Conservation (phyloP, 2,329 filamentous ascomycete species). For the Fusarium metavorans region DNA sequence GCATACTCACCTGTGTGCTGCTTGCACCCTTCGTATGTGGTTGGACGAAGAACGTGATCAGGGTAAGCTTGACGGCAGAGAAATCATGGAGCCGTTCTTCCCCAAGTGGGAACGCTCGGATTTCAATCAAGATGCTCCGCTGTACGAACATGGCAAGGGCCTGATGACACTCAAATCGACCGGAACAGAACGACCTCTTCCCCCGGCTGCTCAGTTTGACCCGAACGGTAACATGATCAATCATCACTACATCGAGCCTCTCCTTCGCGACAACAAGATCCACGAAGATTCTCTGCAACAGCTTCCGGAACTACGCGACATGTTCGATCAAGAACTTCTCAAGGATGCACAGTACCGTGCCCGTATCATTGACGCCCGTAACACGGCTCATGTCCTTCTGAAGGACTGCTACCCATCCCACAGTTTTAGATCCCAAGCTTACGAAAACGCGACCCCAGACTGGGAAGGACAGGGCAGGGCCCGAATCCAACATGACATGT, state of each 20-base stretch:
- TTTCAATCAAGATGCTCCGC: conserved; percentile 50
- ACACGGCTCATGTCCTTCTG: conserved; percentile 12
- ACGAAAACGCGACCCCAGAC: not conserved
- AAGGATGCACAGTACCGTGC: conserved; percentile 9
- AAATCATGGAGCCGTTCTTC: conserved; percentile 40
- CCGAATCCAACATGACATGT: not conserved
- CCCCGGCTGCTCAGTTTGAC: conserved; percentile 10
- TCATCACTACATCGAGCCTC: not conserved
- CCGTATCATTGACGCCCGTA: conserved; percentile 37
- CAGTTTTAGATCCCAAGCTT: no score
- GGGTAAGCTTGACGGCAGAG: conserved; percentile 36
- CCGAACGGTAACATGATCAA: conserved; percentile 22
- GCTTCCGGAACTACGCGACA: conserved; percentile 32
- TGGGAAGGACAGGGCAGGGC: conserved; percentile 14
- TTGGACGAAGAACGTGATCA: conserved; percentile 50
- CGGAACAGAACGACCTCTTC: conserved; percentile 8
- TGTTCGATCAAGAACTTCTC: not conserved
- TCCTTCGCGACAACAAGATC: conserved; percentile 45
- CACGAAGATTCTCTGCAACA: conserved; percentile 47
- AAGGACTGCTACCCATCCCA: not conserved
- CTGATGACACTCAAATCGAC: conserved; percentile 40
- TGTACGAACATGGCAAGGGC: conserved; percentile 26
- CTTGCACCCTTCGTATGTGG: conserved; percentile 43
- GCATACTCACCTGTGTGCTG: conserved; percentile 44
- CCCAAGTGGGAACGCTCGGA: conserved; percentile 36